Evolutionary conservation across 768 basidiomycete genomes (phyloP).

Genomic region (Podaxis pistillaris): DNA sequence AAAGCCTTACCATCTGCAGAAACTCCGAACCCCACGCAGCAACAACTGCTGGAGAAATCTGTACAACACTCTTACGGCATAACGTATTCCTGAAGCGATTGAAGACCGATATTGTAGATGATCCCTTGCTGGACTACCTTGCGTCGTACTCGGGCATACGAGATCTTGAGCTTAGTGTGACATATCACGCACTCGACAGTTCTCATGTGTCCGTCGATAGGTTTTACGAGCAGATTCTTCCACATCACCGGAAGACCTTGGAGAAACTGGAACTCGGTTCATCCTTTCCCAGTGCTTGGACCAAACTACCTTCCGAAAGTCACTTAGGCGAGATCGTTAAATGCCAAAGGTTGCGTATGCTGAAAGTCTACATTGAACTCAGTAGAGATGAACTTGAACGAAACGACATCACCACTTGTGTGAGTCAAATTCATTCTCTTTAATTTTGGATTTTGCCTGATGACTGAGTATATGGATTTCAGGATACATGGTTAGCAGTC

Average conservation of each 20-base stretch:
- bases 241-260: neutral
- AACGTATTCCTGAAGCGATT: neutral
- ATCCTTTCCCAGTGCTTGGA: neutral
- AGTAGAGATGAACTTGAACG: neutral
- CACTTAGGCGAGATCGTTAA: neutral
- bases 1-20: neutral
- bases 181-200: neutral
- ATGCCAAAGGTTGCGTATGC: neutral
- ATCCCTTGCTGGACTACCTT: neutral
- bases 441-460: neutral
- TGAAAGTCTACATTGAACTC: neutral
- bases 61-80: neutral
- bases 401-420: neutral
- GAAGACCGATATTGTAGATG: neutral
- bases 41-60: neutral
- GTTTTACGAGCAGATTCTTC: neutral
- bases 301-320: neutral
- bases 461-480: neutral
- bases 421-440: neutral
- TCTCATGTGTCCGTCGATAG: neutral
- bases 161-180: neutral
- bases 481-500: neutral
- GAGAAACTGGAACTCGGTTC: neutral
- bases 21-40: neutral
- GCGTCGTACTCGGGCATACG: neutral